Conservation (phyloP, 192 early-diverging fungal genomes). For the Borealophlyctis nickersoniae region DNA sequence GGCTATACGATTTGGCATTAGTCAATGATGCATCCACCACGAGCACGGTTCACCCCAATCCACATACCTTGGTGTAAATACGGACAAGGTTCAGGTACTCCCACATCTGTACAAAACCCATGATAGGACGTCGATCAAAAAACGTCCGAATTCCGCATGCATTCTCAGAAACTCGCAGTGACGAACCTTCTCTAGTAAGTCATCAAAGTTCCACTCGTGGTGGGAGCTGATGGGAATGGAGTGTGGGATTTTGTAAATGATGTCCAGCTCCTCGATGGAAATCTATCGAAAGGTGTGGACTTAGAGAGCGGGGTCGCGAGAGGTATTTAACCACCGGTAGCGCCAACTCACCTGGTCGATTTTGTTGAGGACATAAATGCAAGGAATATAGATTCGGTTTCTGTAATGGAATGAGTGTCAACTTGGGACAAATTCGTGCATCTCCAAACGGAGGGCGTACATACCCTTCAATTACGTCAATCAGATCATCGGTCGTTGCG, state of each 20-base stretch:
- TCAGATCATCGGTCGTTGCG: slow-evolving; percentile 90
- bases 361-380: slow-evolving; percentile 97
- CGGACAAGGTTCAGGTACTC: slow-evolving; percentile 72
- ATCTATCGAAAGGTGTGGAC: slow-evolving; percentile 54
- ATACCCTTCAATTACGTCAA: slow-evolving; percentile 93
- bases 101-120: slow-evolving; percentile 53
- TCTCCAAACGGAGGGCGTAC: slow-evolving; percentile 5
- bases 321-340: too few species aligned
- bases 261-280: slow-evolving; percentile 91
- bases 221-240: slow-evolving; percentile 69
- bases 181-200: slow-evolving; percentile 68
- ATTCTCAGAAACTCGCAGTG: neutral
- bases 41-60: neutral
- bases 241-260: slow-evolving; percentile 96
- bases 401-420: slow-evolving; percentile 17
- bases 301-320: too few species aligned
- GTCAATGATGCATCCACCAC: slow-evolving; percentile 1
- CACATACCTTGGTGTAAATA: slow-evolving; percentile 61
- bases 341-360: slow-evolving; percentile 73
- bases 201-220: slow-evolving; percentile 94
- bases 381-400: slow-evolving; percentile 91
- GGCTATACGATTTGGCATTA: slow-evolving; percentile 79
- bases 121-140: neutral
- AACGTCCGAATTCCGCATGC: neutral
- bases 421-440: too few species aligned